Evolutionary conservation across 192 early-diverging fungal genomes (phyloP), one percentile per base, ranked within the genome.

Genomic region (Mortierella claussenii): DNA sequence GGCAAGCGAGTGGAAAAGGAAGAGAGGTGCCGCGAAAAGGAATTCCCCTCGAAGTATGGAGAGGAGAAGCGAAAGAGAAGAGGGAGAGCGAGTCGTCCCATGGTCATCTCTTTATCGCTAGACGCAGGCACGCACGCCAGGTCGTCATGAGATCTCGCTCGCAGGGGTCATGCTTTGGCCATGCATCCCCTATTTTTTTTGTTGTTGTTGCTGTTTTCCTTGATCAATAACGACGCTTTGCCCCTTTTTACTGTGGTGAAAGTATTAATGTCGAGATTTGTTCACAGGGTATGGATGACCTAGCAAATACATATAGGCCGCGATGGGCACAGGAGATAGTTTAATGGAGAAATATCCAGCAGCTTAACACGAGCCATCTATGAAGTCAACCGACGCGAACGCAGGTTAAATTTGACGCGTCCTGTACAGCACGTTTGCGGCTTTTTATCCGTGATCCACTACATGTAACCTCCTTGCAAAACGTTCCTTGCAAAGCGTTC

Each of bases 121-220:
- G 21, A 52, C 18, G 27, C 50, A 24, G 9, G 15, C 32, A 36
- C 4, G 40, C 54, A 55, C 9, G 23, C 54, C 34, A 55, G 34
- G 21, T 40, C 54, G 54, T 55, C 54, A 55, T 55, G 54, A 21
- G 54, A 40, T 55, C 33, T 11, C 6, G 33, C 8, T n/a, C n/a
- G 2, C n/a, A 40, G 54, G 54, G 54, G 54, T 55, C 54, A 55
- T 55, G 54, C 54, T 26, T 55, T 40, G 30, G 15, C 32, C 34
- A 26, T 55, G 3, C 54, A 5, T 26, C 54, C 33, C 32, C 54
- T 37, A 9, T 21, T 40, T 20, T 40, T 50, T 46, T 47, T 60
- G n/a, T n/a, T n/a, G n/a, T 60, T 60, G 27, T 44, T 40, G 21
- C 21, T 11, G 33, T 13, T 42, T 11, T 24, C 20, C 27, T 13